Evolutionary conservation across 2,329 filamentous ascomycete genomes (phyloP).

Genomic region (Aureobasidium sp.): DNA sequence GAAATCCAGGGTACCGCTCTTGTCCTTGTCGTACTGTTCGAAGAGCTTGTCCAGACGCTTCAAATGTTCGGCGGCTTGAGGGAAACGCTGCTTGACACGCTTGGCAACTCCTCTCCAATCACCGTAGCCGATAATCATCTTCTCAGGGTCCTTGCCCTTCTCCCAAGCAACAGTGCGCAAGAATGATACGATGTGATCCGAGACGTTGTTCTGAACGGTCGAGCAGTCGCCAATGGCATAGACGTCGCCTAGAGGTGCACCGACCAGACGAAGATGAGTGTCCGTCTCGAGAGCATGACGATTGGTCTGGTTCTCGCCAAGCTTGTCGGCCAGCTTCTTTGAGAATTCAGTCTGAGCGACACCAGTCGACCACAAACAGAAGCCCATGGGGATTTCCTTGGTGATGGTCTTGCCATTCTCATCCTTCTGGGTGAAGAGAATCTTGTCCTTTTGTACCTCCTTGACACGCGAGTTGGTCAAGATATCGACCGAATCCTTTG

Average conservation of each 20-base stretch:
- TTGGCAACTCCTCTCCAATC: constrained; percentile 84
- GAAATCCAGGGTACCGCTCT: constrained; percentile 89
- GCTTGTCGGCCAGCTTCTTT: constrained; percentile 67
- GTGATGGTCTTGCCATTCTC: constrained; percentile 67
- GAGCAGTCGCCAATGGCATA: constrained; percentile 95
- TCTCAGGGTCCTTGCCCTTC: constrained; percentile 81
- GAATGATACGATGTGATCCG: constrained; percentile 84
- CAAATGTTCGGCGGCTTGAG: constrained; percentile 80
- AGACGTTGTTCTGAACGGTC: constrained; percentile 95
- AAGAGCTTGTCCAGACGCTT: constrained; percentile 88
- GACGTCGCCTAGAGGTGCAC: constrained; percentile 84
- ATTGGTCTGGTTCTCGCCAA: constrained; percentile 70
- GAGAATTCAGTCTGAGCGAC: constrained; percentile 79
- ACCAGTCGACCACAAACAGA: constrained; percentile 96
- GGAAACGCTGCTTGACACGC: constrained; percentile 81
- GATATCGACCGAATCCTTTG: constrained; percentile 84
- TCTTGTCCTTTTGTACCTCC: constrained; percentile 75
- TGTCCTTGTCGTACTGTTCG: constrained; percentile 83
- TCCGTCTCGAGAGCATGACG: constrained; percentile 90
- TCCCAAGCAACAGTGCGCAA: constrained; percentile 86
- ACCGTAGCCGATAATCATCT: constrained; percentile 74
- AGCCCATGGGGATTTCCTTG: constrained; percentile 91
- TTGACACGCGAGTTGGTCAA: constrained; percentile 90
- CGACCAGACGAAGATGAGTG: constrained; percentile 80
- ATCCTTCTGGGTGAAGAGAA: constrained; percentile 78